Evolutionary conservation across 2,329 filamentous ascomycete species (phyloP).

Genomic region (Colletotrichum abscissum): DNA sequence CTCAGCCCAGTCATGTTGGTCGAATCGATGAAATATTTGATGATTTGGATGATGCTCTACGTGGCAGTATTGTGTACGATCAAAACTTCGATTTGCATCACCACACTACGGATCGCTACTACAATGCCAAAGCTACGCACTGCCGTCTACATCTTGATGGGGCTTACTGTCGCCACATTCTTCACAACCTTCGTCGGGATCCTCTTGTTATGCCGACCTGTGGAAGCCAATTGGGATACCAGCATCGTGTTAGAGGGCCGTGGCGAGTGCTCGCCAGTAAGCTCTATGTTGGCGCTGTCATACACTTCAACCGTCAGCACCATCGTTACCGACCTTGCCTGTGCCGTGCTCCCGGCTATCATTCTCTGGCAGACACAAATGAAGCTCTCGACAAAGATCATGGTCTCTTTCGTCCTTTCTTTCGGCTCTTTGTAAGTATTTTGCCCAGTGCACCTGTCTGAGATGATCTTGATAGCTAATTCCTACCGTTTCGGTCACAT

Average conservation of each 20-base stretch:
- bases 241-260: constrained; percentile 42
- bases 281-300: constrained; percentile 38
- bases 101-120: constrained; percentile 46
- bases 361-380: constrained; percentile 47
- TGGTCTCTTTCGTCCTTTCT: constrained; percentile 35
- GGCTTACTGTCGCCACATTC: constrained; percentile 40
- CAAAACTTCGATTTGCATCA: constrained; percentile 49
- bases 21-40: constrained; percentile 39
- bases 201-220: constrained; percentile 38
- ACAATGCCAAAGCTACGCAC: constrained; percentile 37
- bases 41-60: constrained; percentile 42
- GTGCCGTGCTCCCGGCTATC: constrained; percentile 44
- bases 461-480: neutral
- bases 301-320: constrained; percentile 46
- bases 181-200: constrained; percentile 45
- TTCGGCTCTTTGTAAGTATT: constrained; percentile 40
- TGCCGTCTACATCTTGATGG: constrained; percentile 36
- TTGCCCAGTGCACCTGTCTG: too few species aligned
- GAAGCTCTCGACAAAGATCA: constrained; percentile 38
- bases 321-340: constrained; percentile 46
- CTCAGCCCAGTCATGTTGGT: constrained; percentile 35
- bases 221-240: constrained; percentile 39
- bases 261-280: constrained; percentile 33
- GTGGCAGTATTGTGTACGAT: constrained; percentile 38
- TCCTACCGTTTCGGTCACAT: neutral